Conservation (phyloP, 225 moss, liverwort and hornwort genomes). For the Climacium dendroides region DNA sequence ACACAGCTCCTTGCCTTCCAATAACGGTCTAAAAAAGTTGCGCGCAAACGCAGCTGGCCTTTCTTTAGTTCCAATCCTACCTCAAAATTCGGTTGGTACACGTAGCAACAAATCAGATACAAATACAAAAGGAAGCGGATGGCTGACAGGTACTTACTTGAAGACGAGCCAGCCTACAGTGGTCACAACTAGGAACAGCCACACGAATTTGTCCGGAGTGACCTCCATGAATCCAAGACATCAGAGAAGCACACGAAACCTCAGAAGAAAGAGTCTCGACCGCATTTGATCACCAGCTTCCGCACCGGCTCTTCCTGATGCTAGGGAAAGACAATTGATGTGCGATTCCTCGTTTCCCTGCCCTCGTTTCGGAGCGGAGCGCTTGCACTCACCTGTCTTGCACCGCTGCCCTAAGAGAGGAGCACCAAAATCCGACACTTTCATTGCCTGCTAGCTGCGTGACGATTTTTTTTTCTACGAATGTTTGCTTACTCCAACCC, state of each 20-base stretch:
- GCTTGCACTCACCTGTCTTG: not conserved
- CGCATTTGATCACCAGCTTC: slow-evolving; percentile 3
- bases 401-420: not conserved
- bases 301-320: not conserved
- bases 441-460: no score
- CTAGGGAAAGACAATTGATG: not conserved
- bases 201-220: slow-evolving; percentile 56
- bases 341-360: not conserved
- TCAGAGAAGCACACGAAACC: slow-evolving; percentile 9
- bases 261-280: not conserved
- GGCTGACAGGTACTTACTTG: slow-evolving; percentile 22
- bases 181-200: slow-evolving; percentile 47
- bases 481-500: not conserved
- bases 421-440: not conserved
- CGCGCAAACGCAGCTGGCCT: not conserved
- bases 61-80: not conserved
- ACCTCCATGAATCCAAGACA: slow-evolving; percentile 34
- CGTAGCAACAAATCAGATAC: not conserved
- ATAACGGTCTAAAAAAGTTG: not conserved
- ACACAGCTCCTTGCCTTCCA: not conserved
- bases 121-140: not conserved
- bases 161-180: slow-evolving; percentile 50
- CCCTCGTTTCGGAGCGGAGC: not conserved
- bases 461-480: not conserved
- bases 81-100: not conserved